These are phyloP conservation scores for Aspergillus caelatus DNA, from an alignment of 2,329 filamentous ascomycete genomes.

Conservation along the genomic window DNA sequence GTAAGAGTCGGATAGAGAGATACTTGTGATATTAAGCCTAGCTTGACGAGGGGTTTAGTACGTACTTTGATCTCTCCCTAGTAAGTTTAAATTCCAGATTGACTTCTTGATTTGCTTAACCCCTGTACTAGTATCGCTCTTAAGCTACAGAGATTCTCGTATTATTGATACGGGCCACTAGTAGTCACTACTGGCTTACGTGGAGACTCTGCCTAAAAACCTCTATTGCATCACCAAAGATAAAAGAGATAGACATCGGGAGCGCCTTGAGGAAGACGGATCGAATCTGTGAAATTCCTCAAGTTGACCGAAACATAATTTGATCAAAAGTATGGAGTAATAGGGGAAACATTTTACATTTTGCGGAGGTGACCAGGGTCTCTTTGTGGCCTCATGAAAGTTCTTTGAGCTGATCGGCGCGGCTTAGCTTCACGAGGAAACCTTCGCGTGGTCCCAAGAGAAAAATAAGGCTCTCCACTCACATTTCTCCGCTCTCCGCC, in stretches of 20 bases:
- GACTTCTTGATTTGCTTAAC: not conserved
- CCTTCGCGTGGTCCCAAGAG: not conserved
- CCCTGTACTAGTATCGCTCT: too few species aligned
- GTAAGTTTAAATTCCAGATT: not conserved
- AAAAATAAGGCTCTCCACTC: constrained; percentile 5
- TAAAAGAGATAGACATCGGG: not conserved
- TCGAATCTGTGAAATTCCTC: not conserved
- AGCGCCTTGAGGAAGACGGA: not conserved
- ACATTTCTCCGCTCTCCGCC: constrained; percentile 12
- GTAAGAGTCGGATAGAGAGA: not conserved
- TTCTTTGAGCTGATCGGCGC: not conserved
- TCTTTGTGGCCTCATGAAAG: not conserved
- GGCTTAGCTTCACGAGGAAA: not conserved
- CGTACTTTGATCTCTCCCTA: not conserved
- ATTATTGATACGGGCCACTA: not conserved
- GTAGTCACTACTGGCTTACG: not conserved
- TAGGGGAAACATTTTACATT: not conserved
- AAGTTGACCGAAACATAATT: not conserved
- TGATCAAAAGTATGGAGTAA: not conserved
- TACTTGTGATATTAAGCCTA: not conserved
- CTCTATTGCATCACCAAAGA: not conserved
- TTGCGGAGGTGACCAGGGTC: not conserved
- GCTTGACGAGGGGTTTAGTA: not conserved
- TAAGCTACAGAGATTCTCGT: not conserved
- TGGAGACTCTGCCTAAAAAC: not conserved